phyloP scores from a whole-genome alignment of 345 rosid genomes.

The Eucalyptus virginea region DNA sequence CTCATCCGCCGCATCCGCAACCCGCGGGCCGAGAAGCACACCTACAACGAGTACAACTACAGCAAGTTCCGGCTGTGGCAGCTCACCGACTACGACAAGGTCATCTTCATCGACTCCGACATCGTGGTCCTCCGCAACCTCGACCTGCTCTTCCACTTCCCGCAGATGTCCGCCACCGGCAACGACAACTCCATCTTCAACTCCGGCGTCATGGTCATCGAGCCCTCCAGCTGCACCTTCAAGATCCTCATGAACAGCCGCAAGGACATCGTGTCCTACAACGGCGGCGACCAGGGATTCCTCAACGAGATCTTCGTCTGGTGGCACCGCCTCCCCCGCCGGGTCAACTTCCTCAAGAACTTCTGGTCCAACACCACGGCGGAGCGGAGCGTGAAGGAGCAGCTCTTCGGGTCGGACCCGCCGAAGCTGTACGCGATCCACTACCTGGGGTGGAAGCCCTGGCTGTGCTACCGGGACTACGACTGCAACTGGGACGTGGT shows the following conservation, averaged over 20 bases:
- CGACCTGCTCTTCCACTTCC: conserved; percentile 71
- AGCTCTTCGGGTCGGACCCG: conserved; percentile 65
- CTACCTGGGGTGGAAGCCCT: conserved; percentile 80
- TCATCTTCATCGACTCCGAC: conserved; percentile 86
- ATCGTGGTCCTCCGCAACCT: conserved; percentile 68
- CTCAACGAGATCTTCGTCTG: conserved; percentile 79
- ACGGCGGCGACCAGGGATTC: conserved; percentile 93
- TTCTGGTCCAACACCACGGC: conserved; percentile 74
- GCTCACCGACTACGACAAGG: conserved; percentile 73
- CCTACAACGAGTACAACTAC: conserved; percentile 89
- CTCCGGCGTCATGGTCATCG: conserved; percentile 90
- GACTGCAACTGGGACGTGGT: conserved; percentile 72
- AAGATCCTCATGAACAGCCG: conserved; percentile 44
- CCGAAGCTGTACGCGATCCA: conserved; percentile 71
- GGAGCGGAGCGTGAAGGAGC: conserved; percentile 61
- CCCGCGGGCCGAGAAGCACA: conserved; percentile 47
- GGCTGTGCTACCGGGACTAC: conserved; percentile 89
- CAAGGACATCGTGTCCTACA: conserved; percentile 65
- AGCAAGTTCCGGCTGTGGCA: conserved; percentile 92
- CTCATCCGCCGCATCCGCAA: conserved; percentile 65
- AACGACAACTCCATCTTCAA: conserved; percentile 84
- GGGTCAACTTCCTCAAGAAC: conserved; percentile 78
- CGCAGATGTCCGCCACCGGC: conserved; percentile 84
- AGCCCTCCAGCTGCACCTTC: conserved; percentile 95
- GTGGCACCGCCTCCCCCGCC: conserved; percentile 86